Base-by-base conservation (phyloP, 2,329 filamentous ascomycete species). In the Dryadomyces quercivorus region DNA sequence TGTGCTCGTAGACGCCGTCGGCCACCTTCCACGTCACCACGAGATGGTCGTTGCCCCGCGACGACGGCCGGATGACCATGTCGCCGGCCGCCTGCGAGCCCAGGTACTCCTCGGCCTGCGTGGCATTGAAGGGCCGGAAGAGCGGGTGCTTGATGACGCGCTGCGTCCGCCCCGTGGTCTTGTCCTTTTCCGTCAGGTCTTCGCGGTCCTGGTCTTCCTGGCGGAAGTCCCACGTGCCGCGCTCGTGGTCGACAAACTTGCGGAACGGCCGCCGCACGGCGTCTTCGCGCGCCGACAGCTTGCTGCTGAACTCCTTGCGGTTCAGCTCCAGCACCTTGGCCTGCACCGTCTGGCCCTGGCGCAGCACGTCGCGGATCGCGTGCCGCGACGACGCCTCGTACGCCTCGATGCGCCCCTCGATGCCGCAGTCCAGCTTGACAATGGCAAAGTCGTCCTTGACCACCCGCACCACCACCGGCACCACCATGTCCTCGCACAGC, bases 1-100 rank as follows among this genome's bases (percentile, higher is more conserved):
- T 88, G 68, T 98, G 93, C 70, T 98, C 91, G 68, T 91, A 98
- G n/a, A 97, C 84, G 57, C 86, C 86, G 66, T 97, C 90, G 1
- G 89, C 86, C 15, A 98, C 91, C 74, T 98, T 98, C 93, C 93
- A 98, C 0, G 93, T 98, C 49, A 98, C 83, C 8, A 92, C 90
- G 54, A 98, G 76, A 72, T 98, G 93, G 67, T 98, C 93, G 56
- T 89, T 86, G 47, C 93, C 93, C 68, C 95, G 95, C 31, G 90
- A 95, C 1, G 90, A 96, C 3, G 93, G 92, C 47, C 93, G 85
- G 64, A 98, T 96, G 57, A 98, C 89, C 54, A 94, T 86, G 67
- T 97, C 93, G 50, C 93, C 93, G 7, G 84, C 77, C 52, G 85
- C 81, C 67, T 94, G 88, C 15, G 86, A 88, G 45, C 90, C 90